Evolutionary conservation across 257 asterid genomes (phyloP).

Genomic region (Solanum dulcamara): DNA sequence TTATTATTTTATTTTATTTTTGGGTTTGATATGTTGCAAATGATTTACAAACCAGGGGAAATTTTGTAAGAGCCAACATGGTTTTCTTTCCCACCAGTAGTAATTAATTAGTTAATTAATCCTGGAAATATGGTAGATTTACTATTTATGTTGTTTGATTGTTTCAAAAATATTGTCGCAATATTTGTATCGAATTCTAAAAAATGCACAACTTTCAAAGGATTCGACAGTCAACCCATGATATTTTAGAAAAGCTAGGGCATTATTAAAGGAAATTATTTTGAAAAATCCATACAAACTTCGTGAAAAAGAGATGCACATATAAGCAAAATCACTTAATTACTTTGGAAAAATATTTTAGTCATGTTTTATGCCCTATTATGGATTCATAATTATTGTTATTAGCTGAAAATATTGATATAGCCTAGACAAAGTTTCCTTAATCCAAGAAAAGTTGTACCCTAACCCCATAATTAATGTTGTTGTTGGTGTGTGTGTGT

Average conservation of each 20-base stretch:
- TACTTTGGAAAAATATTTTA: neutral
- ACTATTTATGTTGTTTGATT: neutral
- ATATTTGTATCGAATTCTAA: neutral
- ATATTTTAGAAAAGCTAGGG: neutral
- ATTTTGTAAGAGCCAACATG: neutral
- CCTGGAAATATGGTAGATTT: neutral
- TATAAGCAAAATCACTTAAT: neutral
- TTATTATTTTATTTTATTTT: neutral
- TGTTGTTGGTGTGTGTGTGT: no score
- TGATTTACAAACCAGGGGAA: neutral
- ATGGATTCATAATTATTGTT: neutral
- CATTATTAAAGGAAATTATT: neutral
- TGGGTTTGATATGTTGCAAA: neutral
- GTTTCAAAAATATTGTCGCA: neutral
- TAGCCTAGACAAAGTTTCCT: conserved; percentile 5
- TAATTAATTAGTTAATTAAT: neutral
- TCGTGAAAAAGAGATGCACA: neutral
- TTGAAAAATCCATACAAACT: neutral
- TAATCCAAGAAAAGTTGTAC: conserved; percentile 10
- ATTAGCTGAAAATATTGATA: neutral
- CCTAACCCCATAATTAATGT: neutral
- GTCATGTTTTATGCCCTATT: neutral
- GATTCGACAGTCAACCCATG: neutral
- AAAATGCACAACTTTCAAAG: neutral
- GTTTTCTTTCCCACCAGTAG: neutral